Evolutionary conservation across 2,329 filamentous ascomycete species (phyloP).

Genomic region (Curvularia verruculosa): DNA sequence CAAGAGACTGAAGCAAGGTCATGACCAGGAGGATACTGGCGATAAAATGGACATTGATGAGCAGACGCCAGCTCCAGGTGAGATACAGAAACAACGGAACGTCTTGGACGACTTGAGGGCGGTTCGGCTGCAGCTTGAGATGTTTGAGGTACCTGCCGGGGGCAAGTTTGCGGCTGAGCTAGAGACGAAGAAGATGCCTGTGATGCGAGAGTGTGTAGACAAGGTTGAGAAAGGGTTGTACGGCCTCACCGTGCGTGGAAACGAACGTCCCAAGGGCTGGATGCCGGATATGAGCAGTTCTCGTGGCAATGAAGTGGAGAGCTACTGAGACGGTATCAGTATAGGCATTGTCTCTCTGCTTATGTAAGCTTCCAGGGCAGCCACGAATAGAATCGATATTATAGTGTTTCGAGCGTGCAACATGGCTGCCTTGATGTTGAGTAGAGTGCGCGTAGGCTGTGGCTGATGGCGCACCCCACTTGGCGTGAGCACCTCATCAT

Average conservation of each 20-base stretch:
- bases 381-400: not conserved
- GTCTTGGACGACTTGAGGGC: conserved; percentile 83
- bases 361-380: not conserved
- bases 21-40: conserved; percentile 23
- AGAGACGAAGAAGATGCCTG: conserved; percentile 75
- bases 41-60: conserved; percentile 48
- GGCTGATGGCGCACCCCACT: conserved; percentile 23
- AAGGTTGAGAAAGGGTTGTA: conserved; percentile 95
- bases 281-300: conserved; percentile 72
- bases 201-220: conserved; percentile 85
- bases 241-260: conserved; percentile 82
- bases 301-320: conserved; percentile 51
- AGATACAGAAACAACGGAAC: conserved; percentile 54
- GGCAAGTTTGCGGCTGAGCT: conserved; percentile 67
- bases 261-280: conserved; percentile 90
- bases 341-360: not conserved
- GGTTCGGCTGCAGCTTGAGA: conserved; percentile 77
- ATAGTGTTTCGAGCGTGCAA: not conserved
- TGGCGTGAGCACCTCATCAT: conserved; percentile 25
- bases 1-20: conserved; percentile 34
- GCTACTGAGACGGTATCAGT: conserved; percentile 31
- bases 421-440: not conserved
- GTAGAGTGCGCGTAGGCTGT: conserved; percentile 3
- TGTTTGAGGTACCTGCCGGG: conserved; percentile 63
- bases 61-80: conserved; percentile 23